Conservation (phyloP, 768 basidiomycete species). For the Sistotremastrum suecicum region DNA sequence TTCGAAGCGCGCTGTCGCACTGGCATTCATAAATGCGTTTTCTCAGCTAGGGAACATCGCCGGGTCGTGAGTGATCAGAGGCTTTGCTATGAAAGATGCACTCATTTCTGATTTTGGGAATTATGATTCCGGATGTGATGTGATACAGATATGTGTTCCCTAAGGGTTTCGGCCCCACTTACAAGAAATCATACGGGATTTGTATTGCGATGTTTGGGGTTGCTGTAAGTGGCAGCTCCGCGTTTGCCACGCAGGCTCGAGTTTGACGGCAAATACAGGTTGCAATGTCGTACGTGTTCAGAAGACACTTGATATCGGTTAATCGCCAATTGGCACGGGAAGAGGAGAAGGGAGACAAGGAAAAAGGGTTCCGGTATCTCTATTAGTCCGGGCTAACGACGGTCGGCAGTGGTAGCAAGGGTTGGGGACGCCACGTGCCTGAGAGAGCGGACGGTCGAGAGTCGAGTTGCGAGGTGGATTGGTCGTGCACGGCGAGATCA, state of each 20-base stretch:
- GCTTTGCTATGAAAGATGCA: background rate
- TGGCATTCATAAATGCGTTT: conserved; percentile 72
- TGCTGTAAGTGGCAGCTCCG: conserved; percentile 7
- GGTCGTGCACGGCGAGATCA: background rate
- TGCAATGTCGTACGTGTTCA: conserved; percentile 35
- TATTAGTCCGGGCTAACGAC: conserved; percentile 16
- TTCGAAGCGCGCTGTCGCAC: conserved; percentile 77
- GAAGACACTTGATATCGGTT: conserved; percentile 25
- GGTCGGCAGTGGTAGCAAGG: no score
- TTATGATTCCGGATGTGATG: conserved; percentile 1
- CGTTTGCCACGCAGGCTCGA: no score
- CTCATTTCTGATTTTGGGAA: conserved; percentile 7
- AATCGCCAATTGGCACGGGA: conserved; percentile 26
- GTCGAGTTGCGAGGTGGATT: background rate
- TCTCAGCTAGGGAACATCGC: conserved; percentile 74
- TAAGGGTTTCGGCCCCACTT: conserved; percentile 52
- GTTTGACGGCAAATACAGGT: conserved; percentile 13
- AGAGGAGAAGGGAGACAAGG: conserved; percentile 21
- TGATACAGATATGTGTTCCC: conserved; percentile 51
- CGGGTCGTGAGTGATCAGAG: conserved; percentile 46
- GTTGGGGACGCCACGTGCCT: background rate
- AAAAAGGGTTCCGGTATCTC: conserved; percentile 31
- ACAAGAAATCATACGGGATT: conserved; percentile 56
- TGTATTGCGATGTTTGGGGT: conserved; percentile 45
- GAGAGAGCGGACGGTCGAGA: background rate